Evolutionary conservation across 305 asterid species (phyloP), one percentile per base, ranked within the genome.

Genomic region (Solanum hybrid): DNA sequence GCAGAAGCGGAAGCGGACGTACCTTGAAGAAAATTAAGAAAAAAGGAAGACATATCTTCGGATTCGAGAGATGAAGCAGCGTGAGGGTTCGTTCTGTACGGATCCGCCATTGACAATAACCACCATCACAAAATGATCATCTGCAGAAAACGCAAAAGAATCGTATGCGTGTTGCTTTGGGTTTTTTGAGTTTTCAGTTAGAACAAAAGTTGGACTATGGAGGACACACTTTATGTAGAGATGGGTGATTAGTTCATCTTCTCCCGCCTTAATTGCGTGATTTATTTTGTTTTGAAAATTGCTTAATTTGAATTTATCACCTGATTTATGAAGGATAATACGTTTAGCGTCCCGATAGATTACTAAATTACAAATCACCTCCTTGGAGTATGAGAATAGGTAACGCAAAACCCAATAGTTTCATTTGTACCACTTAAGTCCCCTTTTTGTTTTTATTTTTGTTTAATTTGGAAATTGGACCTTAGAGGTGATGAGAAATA

Each of bases 1-100:
- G 93, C 91, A 36, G 94, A 89, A 71, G 94, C 92, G 13, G 95
- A 91, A 13, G 94, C 88, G 3, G 96, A 93, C 27, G 99, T 92
- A 91, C 88, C 92, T 24, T 97, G 96, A 73, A 96, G 96, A 90
- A 95, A 94, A 89, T 94, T 94, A 87, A 94, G 98, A 87, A 96
- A 94, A 81, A 94, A 94, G 29, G 97, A 92, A 72, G 95, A 92
- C 96, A 97, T 94, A 75, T 96, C 99, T 86, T 96, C 99, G 20
- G 97, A 93, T 92, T 96, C 99, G 11, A 87, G 87, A 37, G 88
- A 29, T 46, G 88, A 92, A 22, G 93, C 79, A 71, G 93, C 76
- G 13, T 82, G 91, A 93, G 89, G 92, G 91, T 92, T 92, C 10
- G 92, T 89, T 89, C 93, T 95, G 91, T 92, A 95, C 90, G 92